Percentiles rank a stretch among this genome's conserved stretches.
Conservation (phyloP, 2,329 filamentous ascomycete genomes). For the Colletotrichum phormii region DNA sequence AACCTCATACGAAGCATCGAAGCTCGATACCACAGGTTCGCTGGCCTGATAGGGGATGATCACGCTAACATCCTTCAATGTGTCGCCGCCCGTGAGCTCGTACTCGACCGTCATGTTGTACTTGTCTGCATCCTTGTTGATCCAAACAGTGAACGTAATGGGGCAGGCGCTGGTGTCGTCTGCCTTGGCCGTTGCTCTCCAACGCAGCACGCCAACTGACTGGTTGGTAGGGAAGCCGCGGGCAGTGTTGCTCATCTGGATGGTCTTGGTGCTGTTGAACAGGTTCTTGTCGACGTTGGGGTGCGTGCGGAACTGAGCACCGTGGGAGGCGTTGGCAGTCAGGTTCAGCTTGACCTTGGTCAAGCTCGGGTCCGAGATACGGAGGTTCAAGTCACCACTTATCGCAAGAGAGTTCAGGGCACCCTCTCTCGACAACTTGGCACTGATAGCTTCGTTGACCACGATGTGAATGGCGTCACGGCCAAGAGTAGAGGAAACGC, state of each 20-base stretch:
- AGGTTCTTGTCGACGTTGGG: slow-evolving; percentile 93
- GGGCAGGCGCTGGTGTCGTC: slow-evolving; percentile 86
- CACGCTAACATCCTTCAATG: slow-evolving; percentile 86
- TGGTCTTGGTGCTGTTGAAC: slow-evolving; percentile 84
- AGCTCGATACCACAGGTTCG: slow-evolving; percentile 91
- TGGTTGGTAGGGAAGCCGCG: slow-evolving; percentile 97
- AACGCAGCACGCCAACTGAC: slow-evolving; percentile 90
- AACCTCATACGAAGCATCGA: slow-evolving; percentile 94
- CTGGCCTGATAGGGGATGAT: slow-evolving; percentile 86
- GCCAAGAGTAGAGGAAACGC: slow-evolving; percentile 75
- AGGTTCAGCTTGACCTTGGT: slow-evolving; percentile 93
- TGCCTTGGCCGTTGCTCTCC: slow-evolving; percentile 85
- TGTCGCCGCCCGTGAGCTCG: slow-evolving; percentile 84
- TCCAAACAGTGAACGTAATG: slow-evolving; percentile 97
- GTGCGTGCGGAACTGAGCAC: slow-evolving; percentile 93
- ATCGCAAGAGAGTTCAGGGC: slow-evolving; percentile 87
- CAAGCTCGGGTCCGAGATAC: slow-evolving; percentile 87
- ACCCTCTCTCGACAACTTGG: slow-evolving; percentile 89
- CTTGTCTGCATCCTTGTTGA: slow-evolving; percentile 86
- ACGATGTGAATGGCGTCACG: slow-evolving; percentile 89
- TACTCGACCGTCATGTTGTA: slow-evolving; percentile 96
- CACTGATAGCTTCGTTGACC: slow-evolving; percentile 89
- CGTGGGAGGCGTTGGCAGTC: slow-evolving; percentile 79
- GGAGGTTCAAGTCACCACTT: slow-evolving; percentile 91
- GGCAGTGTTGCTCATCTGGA: slow-evolving; percentile 89